Evolutionary conservation across 768 basidiomycete species (phyloP), one percentile per base, ranked within the genome.

Genomic region (Baorangia bicolor): DNA sequence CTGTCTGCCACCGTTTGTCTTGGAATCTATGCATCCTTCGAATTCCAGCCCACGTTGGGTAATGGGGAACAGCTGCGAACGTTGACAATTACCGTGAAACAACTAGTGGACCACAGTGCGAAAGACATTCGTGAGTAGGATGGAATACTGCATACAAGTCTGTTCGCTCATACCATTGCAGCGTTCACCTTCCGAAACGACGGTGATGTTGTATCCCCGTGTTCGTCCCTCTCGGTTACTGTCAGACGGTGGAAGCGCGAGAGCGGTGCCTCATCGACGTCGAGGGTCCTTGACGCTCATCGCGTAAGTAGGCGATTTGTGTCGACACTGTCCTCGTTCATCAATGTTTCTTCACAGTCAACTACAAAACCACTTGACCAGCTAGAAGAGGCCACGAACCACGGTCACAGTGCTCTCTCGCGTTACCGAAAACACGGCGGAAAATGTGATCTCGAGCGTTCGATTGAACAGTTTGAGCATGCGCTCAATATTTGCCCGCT

Each of bases 41-140:
- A 57, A 34, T 28, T 53, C 3, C 46, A 46, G 27, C 55, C 51
- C 21, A 49, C 50, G 8, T 34, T 59, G 6, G 55, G 58, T 21
- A 30, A 31, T 14, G 56, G 58, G 12, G 38, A 57, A 13, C 23
- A 34, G 28, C 23, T 57, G 21, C 28, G 41, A 4, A 43, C 18
- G 34, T 13, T 37, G 5, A 27, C 25, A 31, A 20, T 43, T 31
- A 49, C 40, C 16, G 28, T 28, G 9, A 13, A 14, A 3, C 27
- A 54, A 14, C 20, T 57, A 25, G 9, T 43, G 34, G 42, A 31
- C 4, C 45, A 5, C 9, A 31, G 21, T n/a, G 18, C 12, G 7
- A 20, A 39, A 13, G 13, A 13, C 12, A 28, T 42, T 37, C 28
- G 56, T 57, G 14, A 57, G 56, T 27, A 21, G 20, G 20, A 9